A percentile compares a stretch with the other conserved stretches of the same genome.
Conservation (phyloP, 2,329 filamentous ascomycete genomes). For the Blastomyces silverae region DNA sequence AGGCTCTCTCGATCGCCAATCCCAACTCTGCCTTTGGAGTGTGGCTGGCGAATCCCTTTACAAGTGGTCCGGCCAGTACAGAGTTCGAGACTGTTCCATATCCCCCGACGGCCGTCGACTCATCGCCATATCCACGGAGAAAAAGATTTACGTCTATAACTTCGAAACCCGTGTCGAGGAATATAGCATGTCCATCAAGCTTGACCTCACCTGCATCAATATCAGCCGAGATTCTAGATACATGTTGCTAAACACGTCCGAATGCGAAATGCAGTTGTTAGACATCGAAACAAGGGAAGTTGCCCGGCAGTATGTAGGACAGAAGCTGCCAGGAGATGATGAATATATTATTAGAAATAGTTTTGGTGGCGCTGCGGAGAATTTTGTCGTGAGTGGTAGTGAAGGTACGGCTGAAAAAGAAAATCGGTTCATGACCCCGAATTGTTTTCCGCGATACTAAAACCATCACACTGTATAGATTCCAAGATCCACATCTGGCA, state of each 20-base stretch:
- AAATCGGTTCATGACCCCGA: not conserved
- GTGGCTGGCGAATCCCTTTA: conserved; percentile 55
- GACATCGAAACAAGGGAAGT: conserved; percentile 65
- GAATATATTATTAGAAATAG: conserved; percentile 72
- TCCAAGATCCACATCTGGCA: conserved; percentile 81
- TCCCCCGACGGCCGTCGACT: conserved; percentile 73
- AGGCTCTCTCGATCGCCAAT: conserved; percentile 62
- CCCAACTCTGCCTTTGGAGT: conserved; percentile 65
- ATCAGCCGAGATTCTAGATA: conserved; percentile 75
- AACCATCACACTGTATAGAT: conserved; percentile 40
- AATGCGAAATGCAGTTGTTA: conserved; percentile 70
- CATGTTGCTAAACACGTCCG: conserved; percentile 73
- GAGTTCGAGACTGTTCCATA: conserved; percentile 78
- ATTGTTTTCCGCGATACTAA: conserved; percentile 22
- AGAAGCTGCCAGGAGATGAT: conserved; percentile 66
- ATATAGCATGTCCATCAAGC: conserved; percentile 63
- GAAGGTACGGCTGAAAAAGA: conserved; percentile 56
- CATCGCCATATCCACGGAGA: conserved; percentile 66
- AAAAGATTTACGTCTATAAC: conserved; percentile 74
- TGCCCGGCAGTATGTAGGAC: conserved; percentile 69
- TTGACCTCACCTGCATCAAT: conserved; percentile 67
- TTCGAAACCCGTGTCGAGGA: conserved; percentile 66
- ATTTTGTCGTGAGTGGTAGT: conserved; percentile 84
- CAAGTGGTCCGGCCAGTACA: conserved; percentile 62
- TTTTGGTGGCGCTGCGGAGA: conserved; percentile 86